phyloP scores from a whole-genome alignment of 805 yeast species.

The Wickerhamiella brachini region DNA sequence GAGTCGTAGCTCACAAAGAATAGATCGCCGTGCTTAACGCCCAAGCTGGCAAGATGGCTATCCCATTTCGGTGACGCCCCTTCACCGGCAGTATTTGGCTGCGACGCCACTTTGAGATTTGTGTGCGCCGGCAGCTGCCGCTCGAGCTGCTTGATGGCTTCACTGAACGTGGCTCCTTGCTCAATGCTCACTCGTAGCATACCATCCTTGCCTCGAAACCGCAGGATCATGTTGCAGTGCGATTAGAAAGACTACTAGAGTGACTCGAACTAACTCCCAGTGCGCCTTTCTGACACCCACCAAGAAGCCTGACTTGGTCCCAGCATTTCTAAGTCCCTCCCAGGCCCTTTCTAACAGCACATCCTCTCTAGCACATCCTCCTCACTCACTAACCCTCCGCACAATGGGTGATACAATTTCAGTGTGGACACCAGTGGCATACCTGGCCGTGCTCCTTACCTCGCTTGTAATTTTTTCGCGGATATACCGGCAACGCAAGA shows the following conservation, averaged over 20 bases:
- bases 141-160: conserved; percentile 26
- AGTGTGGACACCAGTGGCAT: conserved; percentile 31
- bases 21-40: conserved; percentile 43
- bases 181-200: conserved; percentile 53
- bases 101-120: conserved; percentile 28
- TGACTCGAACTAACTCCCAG: too few species aligned
- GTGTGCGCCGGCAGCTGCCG: conserved; percentile 26
- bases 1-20: conserved; percentile 32
- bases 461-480: conserved; percentile 58
- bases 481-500: conserved; percentile 45
- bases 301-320: too few species aligned
- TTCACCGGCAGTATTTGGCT: conserved; percentile 34
- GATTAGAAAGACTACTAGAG: too few species aligned
- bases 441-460: conserved; percentile 53
- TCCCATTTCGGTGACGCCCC: conserved; percentile 25
- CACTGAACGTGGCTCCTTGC: conserved; percentile 30
- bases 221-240: conserved; percentile 37
- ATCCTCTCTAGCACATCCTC: neutral
- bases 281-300: too few species aligned
- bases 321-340: too few species aligned
- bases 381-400: too few species aligned
- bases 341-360: neutral
- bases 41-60: conserved; percentile 23
- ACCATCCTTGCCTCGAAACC: conserved; percentile 80
- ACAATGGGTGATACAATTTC: conserved; percentile 13